These are phyloP conservation scores for Penicillium egyptiacum DNA, from an alignment of 495 filamentous ascomycete genomes.

Conservation along the genomic window DNA sequence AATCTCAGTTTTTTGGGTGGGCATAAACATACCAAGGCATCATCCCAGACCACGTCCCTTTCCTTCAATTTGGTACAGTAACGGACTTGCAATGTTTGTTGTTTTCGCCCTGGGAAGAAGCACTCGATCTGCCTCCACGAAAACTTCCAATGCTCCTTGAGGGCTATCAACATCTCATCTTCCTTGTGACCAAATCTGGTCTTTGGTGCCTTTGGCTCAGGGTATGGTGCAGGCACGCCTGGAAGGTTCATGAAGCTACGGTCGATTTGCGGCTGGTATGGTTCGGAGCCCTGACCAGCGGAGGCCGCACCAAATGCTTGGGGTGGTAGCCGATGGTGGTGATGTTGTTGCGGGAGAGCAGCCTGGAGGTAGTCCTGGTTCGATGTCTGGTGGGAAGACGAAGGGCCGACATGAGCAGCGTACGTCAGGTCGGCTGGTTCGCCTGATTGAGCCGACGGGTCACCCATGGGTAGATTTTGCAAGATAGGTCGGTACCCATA, in stretches of 20 bases:
- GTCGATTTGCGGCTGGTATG: constrained; percentile 18
- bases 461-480: constrained; percentile 30
- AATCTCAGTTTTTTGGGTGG: not conserved
- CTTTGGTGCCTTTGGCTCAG: constrained; percentile 48
- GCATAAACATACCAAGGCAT: constrained; percentile 65
- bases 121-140: constrained; percentile 96
- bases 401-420: constrained; percentile 31
- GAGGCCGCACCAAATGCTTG: constrained; percentile 44
- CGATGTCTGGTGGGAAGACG: constrained; percentile 28
- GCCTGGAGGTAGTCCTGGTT: constrained; percentile 33
- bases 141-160: constrained; percentile 89
- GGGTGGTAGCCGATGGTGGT: constrained; percentile 72
- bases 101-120: constrained; percentile 86
- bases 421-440: constrained; percentile 38
- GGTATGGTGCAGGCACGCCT: constrained; percentile 79
- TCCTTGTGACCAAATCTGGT: constrained; percentile 6
- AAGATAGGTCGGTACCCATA: constrained; percentile 26
- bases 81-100: constrained; percentile 84
- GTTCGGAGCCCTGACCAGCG: constrained; percentile 30
- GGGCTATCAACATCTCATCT: constrained; percentile 75
- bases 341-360: constrained; percentile 54
- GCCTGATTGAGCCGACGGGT: constrained; percentile 22
- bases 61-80: constrained; percentile 94
- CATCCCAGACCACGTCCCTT: constrained; percentile 88
- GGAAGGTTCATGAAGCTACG: constrained; percentile 76